Conservation (phyloP, 306 rosid species). For the Pterocarpus macrocarpus region DNA sequence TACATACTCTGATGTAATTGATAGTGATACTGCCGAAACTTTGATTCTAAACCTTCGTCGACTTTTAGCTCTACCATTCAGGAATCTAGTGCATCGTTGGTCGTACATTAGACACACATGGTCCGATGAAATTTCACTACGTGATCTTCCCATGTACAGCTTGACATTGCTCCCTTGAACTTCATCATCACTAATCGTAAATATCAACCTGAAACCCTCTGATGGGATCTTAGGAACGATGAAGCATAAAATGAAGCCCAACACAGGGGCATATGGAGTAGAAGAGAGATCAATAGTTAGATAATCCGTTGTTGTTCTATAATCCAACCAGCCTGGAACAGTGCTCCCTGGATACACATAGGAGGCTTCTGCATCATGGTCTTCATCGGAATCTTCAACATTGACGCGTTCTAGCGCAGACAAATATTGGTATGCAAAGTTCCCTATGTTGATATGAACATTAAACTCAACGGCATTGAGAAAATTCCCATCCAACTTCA, state of each 20-base stretch:
- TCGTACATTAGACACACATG: background rate
- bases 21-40: background rate
- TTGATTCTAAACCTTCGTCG: background rate
- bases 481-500: background rate
- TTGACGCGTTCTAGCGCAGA: background rate
- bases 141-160: background rate
- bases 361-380: background rate
- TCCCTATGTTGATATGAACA: background rate
- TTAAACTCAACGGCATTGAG: background rate
- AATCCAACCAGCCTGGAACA: background rate
- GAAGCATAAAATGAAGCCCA: background rate
- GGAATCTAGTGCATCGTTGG: background rate
- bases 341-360: background rate
- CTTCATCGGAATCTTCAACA: background rate
- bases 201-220: background rate
- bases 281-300: constrained; percentile 1
- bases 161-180: background rate
- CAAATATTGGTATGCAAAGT: background rate
- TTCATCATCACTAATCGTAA: background rate
- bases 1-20: background rate
- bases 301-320: background rate
- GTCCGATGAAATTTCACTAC: background rate
- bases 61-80: background rate
- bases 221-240: background rate
- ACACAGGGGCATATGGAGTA: background rate